These are phyloP conservation scores for Diplodia intermedia DNA, from an alignment of 2,329 filamentous ascomycete species.

Conservation along the genomic window DNA sequence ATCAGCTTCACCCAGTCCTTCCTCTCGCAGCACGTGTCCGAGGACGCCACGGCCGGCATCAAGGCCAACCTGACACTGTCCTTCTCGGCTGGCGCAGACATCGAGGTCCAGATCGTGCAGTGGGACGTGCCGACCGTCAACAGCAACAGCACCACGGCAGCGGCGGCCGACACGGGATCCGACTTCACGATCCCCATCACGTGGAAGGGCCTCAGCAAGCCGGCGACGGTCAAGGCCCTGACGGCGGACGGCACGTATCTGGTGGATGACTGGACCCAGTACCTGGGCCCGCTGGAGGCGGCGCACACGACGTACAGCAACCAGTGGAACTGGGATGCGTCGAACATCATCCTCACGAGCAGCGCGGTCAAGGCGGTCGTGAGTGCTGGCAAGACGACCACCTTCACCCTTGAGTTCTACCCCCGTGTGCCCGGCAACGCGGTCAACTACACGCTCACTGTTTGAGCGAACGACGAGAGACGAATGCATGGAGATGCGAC, in stretches of 20 bases:
- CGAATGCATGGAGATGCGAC: conserved; percentile 5
- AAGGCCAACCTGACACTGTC: conserved; percentile 60
- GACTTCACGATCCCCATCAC: conserved; percentile 59
- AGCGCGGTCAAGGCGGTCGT: conserved; percentile 57
- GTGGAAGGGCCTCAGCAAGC: conserved; percentile 59
- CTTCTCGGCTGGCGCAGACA: conserved; percentile 60
- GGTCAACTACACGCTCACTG: conserved; percentile 57
- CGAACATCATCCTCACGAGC: conserved; percentile 56
- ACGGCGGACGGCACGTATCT: conserved; percentile 58
- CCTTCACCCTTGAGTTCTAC: conserved; percentile 64
- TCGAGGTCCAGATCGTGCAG: conserved; percentile 59
- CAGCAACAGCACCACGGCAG: conserved; percentile 39
- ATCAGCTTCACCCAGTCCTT: conserved; percentile 59
- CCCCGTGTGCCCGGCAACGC: conserved; percentile 59
- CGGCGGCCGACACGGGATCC: conserved; percentile 46
- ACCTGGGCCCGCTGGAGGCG: conserved; percentile 60
- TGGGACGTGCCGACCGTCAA: conserved; percentile 58
- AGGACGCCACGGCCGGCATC: conserved; percentile 53
- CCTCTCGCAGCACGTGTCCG: conserved; percentile 54
- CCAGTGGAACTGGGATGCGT: conserved; percentile 61
- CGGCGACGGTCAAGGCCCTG: conserved; percentile 61
- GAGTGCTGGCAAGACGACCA: conserved; percentile 52
- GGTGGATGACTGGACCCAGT: conserved; percentile 64
- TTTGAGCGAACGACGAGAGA: conserved; percentile 38
- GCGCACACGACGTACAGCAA: conserved; percentile 55